Percentiles rank a stretch among this genome's conserved stretches.
Conservation (phyloP, 148 eudicot species). For the Pharnaceum exiguum region DNA sequence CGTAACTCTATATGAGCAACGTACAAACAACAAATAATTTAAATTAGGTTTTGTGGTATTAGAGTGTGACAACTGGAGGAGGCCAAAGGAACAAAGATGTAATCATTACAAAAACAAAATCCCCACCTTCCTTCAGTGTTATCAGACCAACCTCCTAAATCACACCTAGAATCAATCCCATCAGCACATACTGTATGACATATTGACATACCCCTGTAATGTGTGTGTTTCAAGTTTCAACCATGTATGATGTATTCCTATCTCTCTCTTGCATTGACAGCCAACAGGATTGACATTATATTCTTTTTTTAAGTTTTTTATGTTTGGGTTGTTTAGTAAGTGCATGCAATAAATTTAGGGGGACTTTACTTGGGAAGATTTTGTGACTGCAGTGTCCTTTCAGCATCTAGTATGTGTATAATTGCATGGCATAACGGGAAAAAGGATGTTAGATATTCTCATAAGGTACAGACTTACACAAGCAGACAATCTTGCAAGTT, state of each 20-base stretch:
- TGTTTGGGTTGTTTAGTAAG: not conserved
- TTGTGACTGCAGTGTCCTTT: slow-evolving; percentile 31
- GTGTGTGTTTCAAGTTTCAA: too few species aligned
- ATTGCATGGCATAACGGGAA: slow-evolving; percentile 22
- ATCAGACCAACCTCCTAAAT: slow-evolving; percentile 14
- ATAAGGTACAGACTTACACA: slow-evolving; percentile 33
- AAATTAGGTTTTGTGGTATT: slow-evolving; percentile 4
- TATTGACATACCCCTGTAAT: too few species aligned
- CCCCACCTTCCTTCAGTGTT: slow-evolving; percentile 3
- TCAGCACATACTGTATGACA: slow-evolving; percentile 6
- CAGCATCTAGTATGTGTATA: slow-evolving; percentile 27
- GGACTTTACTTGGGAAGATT: not conserved
- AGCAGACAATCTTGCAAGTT: slow-evolving; percentile 48
- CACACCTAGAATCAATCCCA: slow-evolving; percentile 23
- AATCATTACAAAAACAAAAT: slow-evolving; percentile 39
- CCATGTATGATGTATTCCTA: slow-evolving; percentile 1
- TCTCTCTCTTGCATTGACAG: not conserved
- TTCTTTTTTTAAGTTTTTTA: not conserved
- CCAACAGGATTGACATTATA: not conserved
- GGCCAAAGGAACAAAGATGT: slow-evolving; percentile 46
- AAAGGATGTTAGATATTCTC: slow-evolving; percentile 45
- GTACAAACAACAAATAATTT: not conserved
- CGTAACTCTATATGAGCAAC: slow-evolving; percentile 4
- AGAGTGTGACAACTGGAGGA: slow-evolving; percentile 45
- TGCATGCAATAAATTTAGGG: not conserved